Base-by-base conservation (phyloP, 108 stramenopile species). In the Nannochloropsis granulata region DNA sequence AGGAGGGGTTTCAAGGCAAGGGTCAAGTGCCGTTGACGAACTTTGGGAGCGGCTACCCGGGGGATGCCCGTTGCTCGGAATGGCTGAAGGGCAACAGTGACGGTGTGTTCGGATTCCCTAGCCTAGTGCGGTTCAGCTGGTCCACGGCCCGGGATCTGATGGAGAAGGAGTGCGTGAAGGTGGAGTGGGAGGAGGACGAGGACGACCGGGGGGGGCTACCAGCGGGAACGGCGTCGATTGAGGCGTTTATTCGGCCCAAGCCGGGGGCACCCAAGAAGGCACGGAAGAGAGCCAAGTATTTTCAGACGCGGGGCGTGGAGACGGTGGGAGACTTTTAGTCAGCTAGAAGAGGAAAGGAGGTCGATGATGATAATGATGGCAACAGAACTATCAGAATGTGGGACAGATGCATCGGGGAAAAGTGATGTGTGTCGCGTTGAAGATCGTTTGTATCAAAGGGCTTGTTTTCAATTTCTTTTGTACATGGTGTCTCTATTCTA, bases 81-180 rank as follows among this genome's bases (percentile, higher is more conserved):
- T 90, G 89, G 89, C 81, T 88, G 24, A 26, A 7, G 11, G 23
- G 13, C 12, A 82, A 83, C 71, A 45, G 84, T 8, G 82, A 88
- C 88, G 42, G 82, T 11, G 82, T 90, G 9, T 90, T 90, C 82
- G 89, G 89, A 12, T 90, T 83, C 44, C 89, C 89, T 19, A 83
- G 86, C 83, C 43, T 90, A 2, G 88, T 86, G 25, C 87, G 89
- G 45, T 90, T 90, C 86, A 88, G 87, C 83, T 90, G 89, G 89
- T 88, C 87, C 78, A 90, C 89, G 24, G 44, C 82, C n/a, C 82
- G 83, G 45, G 89, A 90, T 82, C 26, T 86, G n/a, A 85, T 88
- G 80, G 83, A 85, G 85, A 81, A 24, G 26, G n/a, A n/a, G 10
- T 23, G 82, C 0, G 86, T 82, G 13, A 86, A 79, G 78, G 56